Evolutionary conservation across 306 rosid genomes (phyloP).

Genomic region (Betula pendula): DNA sequence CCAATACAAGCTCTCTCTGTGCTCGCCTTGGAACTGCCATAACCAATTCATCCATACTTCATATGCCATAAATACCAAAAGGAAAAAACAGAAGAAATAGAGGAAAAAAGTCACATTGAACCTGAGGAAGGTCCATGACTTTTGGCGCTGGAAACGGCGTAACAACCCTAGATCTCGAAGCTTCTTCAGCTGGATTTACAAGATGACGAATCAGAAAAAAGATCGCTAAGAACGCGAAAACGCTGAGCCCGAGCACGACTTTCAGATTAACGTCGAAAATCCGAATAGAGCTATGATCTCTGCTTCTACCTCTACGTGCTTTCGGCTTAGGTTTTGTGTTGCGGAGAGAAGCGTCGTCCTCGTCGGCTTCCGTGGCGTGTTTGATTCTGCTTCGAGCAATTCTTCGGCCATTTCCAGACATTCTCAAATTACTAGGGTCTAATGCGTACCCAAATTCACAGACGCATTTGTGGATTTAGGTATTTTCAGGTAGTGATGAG

Average conservation of each 20-base stretch:
- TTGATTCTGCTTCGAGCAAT: neutral
- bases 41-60: conserved; percentile 12
- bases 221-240: conserved; percentile 54
- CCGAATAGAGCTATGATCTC: conserved; percentile 45
- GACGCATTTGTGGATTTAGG: neutral
- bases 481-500: neutral
- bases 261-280: conserved; percentile 54
- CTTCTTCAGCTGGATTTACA: conserved; percentile 27
- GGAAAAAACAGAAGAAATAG: neutral
- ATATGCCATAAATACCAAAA: conserved; percentile 1
- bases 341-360: conserved; percentile 29
- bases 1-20: conserved; percentile 94
- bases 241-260: conserved; percentile 44
- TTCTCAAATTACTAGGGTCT: neutral
- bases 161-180: conserved; percentile 51
- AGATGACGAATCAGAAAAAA: conserved; percentile 49
- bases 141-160: conserved; percentile 88
- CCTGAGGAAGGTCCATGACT: conserved; percentile 93
- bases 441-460: neutral
- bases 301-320: conserved; percentile 43
- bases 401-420: neutral
- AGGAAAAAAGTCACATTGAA: conserved; percentile 16
- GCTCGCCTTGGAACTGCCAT: conserved; percentile 89
- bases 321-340: conserved; percentile 26
- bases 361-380: neutral